Percentiles rank a stretch among this genome's conserved stretches.
Evolutionary conservation across 306 rosid species (phyloP).

Genomic region (Quercus dentata): DNA sequence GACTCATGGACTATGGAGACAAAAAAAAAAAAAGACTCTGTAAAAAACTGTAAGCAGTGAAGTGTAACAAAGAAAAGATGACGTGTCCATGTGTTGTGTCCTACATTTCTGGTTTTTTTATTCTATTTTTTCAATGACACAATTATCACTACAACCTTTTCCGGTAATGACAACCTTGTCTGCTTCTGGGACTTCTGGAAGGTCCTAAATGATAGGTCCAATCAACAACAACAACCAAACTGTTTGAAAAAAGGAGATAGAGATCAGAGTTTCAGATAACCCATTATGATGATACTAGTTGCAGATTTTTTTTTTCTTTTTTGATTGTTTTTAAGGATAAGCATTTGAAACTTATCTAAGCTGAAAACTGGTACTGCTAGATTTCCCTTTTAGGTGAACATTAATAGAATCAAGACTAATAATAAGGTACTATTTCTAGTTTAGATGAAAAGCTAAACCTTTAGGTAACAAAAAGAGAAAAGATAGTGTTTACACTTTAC

Average conservation of each 20-base stretch:
- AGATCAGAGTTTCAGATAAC: slow-evolving; percentile 26
- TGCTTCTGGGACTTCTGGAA: slow-evolving; percentile 52
- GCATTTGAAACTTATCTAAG: no score
- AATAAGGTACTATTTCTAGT: slow-evolving; percentile 16
- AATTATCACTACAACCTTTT: slow-evolving; percentile 34
- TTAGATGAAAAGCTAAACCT: slow-evolving; percentile 27
- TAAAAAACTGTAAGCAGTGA: slow-evolving; percentile 26
- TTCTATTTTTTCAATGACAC: neutral
- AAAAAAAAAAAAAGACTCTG: slow-evolving; percentile 28
- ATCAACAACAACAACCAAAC: slow-evolving; percentile 34
- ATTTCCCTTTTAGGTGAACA: no score
- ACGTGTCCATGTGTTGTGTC: slow-evolving; percentile 38
- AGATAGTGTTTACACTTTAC: neutral
- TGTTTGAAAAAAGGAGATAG: slow-evolving; percentile 1
- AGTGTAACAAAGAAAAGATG: slow-evolving; percentile 28
- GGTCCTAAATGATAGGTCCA: slow-evolving; percentile 41
- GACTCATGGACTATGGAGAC: slow-evolving; percentile 38
- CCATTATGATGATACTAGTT: slow-evolving; percentile 6
- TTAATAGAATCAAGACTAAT: no score
- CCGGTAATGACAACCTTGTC: slow-evolving; percentile 39
- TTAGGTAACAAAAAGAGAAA: slow-evolving; percentile 4
- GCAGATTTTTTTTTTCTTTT: no score
- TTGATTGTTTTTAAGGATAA: no score
- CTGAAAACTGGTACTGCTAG: no score
- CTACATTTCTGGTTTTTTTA: slow-evolving; percentile 1